Base-by-base conservation (phyloP, 495 filamentous ascomycete species). In the Podospora didyma region DNA sequence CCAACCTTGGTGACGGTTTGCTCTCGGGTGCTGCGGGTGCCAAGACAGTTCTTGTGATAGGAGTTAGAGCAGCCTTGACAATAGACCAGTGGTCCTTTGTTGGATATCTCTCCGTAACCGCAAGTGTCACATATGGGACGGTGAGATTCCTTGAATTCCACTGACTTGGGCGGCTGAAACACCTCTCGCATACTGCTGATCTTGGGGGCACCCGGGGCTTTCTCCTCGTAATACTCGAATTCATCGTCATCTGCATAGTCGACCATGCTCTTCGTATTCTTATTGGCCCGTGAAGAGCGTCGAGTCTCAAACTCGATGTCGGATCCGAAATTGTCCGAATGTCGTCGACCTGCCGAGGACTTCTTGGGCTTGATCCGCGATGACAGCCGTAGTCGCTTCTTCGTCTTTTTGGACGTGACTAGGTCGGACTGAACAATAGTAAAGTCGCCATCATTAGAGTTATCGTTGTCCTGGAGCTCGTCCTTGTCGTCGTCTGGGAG, bases 1-100 rank as follows among this genome's bases (percentile, higher is more conserved):
- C 73, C 83, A 47, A 97, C 75, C 68, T 96, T 97, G n/a, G 94
- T 97, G 22, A 95, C 90, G n/a, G 93, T 75, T 71, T 97, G 94
- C 5, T 96, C 90, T 44, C 95, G 80, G 11, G 60, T 68, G 28
- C 74, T 80, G 17, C 93, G 84, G n/a, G 75, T 68, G 19, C 92
- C 90, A 14, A 99, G 76, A 65, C 95, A 99, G 31, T 61, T 64
- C 62, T 88, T 86, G 64, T 99, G 95, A 59, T 89, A 96, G 0
- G 88, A 77, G 21, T 82, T 78, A 3, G 84, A 89, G 68, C 95
- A 99, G 19, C 95, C 93, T 68, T 99, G 95, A 61, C 95, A 99
- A 62, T 80, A 88, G 3, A 97, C 76, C 20, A 97, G 75, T 10
- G 73, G 71, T 0, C 84, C 86, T 66, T 84, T 87, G 34, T 77